These are phyloP conservation scores for Didymella sp. DNA, from an alignment of 2,329 filamentous ascomycete genomes.

Conservation along the genomic window DNA sequence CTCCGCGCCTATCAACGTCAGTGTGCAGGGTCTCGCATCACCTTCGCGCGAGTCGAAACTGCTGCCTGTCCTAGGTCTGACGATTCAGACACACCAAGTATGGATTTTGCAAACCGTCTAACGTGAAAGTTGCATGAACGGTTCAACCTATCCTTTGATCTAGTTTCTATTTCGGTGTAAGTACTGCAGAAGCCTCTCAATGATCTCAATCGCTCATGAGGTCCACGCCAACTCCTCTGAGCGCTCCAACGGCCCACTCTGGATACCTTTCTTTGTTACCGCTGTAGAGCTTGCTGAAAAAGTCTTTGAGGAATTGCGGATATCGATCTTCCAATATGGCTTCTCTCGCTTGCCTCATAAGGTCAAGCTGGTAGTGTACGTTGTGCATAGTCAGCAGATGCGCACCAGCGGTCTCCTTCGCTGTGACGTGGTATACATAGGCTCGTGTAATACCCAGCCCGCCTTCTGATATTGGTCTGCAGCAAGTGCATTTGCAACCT, in stretches of 20 bases:
- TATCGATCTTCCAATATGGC: conserved; percentile 83
- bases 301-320: conserved; percentile 76
- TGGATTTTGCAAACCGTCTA: neutral
- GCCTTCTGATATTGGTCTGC: conserved; percentile 69
- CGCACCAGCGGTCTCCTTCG: conserved; percentile 94
- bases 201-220: conserved; percentile 29
- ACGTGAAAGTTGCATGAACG: neutral
- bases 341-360: conserved; percentile 78
- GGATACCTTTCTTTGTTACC: conserved; percentile 71
- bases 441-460: conserved; percentile 84
- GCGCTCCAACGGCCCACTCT: conserved; percentile 80
- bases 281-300: conserved; percentile 77
- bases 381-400: conserved; percentile 91
- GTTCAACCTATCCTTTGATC: neutral
- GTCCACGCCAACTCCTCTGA: conserved; percentile 76
- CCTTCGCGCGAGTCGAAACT: neutral
- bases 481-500: conserved; percentile 81
- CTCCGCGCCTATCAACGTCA: neutral
- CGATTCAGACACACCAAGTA: neutral
- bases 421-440: conserved; percentile 88
- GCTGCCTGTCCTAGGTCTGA: neutral
- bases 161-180: neutral
- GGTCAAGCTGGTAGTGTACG: conserved; percentile 84
- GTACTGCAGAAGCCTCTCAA: no score
- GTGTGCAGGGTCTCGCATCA: conserved; percentile 1